Evolutionary conservation across 192 early-diverging fungal species (phyloP).

Genomic region (Coemansia sp.): DNA sequence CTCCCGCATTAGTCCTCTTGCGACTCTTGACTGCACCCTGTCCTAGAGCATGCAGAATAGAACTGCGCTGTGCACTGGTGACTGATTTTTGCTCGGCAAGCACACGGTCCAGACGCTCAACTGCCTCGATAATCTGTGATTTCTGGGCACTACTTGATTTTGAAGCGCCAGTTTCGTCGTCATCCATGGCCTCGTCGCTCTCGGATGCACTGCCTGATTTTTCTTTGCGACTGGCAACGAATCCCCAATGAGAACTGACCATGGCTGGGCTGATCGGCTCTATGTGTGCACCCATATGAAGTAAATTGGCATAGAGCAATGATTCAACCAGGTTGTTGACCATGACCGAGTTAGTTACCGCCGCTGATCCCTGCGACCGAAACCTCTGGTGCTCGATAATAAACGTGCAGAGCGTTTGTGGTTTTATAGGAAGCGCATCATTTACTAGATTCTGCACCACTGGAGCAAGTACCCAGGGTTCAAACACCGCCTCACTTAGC

Average conservation of each 20-base stretch:
- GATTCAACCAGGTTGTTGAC: conserved; percentile 53
- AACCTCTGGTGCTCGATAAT: conserved; percentile 53
- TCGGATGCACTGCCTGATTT: too few species aligned
- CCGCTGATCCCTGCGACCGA: conserved; percentile 46
- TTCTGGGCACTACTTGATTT: neutral
- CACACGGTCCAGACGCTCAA: conserved; percentile 20
- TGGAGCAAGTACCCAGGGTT: conserved; percentile 44
- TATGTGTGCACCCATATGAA: conserved; percentile 23
- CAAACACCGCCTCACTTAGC: conserved; percentile 31
- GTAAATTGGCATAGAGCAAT: conserved; percentile 45
- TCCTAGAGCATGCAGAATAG: conserved; percentile 18
- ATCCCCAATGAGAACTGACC: conserved; percentile 30
- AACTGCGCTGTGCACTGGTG: conserved; percentile 13
- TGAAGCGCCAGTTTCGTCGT: too few species aligned
- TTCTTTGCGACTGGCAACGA: conserved; percentile 13
- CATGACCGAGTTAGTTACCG: conserved; percentile 50
- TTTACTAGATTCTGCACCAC: conserved; percentile 39
- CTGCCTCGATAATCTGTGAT: neutral
- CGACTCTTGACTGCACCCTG: too few species aligned
- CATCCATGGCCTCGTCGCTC: too few species aligned
- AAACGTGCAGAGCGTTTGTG: conserved; percentile 27
- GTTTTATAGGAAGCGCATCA: conserved; percentile 19
- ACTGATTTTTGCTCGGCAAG: conserved; percentile 17
- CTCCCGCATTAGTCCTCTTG: too few species aligned
- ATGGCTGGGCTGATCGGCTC: conserved; percentile 37